Evolutionary conservation across 164 flowering plant species (phyloP), one percentile per base, ranked within the genome.

Genomic region (Vitis labrusca): DNA sequence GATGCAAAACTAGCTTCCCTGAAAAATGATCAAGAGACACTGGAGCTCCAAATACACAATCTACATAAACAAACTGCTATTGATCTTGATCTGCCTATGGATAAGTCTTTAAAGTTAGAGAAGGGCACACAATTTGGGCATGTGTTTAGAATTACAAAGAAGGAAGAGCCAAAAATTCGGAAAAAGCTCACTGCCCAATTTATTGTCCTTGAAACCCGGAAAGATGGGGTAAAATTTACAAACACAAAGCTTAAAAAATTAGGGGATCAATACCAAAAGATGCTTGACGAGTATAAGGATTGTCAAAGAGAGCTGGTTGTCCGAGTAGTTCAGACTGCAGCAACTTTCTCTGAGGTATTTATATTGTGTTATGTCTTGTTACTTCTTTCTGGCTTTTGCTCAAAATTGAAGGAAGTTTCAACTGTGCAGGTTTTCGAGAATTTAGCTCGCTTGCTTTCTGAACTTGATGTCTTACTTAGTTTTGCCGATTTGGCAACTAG

Each of bases 211-310:
- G 99, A 93, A 75, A 93, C 98, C 52, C 91, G 98, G 3, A 96
- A 96, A 76, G 99, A 96, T 78, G 99, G 99, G 61, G 91, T 96
- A 52, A 96, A 93, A 68, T 95, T 96, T 75, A 96, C 98, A 67
- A 93, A 88, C 70, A 78, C 90, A 57, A 96, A 93, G 87, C 97
- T 96, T 67, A 96, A 90, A 76, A 90, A 83, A 71, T 73, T 93
- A 57, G 92, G 97, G 60, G 99, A 93, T 71, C 88, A 84, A 75
- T 88, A 91, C 77, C 96, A 89, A 77, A 89, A 78, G 80, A 78
- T 90, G 32, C 76, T 96, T 61, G 95, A 90, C 60, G 99, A 93
- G 64, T 96, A 96, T 63, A 90, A 83, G 69, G 86, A 30, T 72
- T 89, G 90, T 74, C 99, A 96, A 76, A 91, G 86, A 77, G 91